Percentiles rank a stretch among this genome's conserved stretches.
phyloP scores from a whole-genome alignment of 208 protist genomes.

The Trypanosoma lewisi region DNA sequence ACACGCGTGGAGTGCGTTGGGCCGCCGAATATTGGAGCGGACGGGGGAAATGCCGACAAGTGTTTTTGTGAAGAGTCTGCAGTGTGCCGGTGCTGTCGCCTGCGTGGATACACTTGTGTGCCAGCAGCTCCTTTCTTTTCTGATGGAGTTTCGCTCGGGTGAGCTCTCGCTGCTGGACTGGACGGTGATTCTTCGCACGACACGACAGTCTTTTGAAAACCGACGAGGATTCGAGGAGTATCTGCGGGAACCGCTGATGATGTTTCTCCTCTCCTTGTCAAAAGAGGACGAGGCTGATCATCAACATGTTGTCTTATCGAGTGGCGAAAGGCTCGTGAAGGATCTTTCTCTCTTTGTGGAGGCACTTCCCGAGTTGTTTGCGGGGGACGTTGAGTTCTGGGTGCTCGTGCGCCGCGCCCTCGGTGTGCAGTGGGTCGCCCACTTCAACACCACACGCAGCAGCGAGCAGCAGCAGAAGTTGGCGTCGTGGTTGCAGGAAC shows the following conservation, averaged over 20 bases:
- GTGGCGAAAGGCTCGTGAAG: constrained; percentile 5
- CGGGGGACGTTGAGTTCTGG: constrained; percentile 45
- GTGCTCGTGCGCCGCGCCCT: constrained; percentile 28
- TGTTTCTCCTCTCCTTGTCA: constrained; percentile 13
- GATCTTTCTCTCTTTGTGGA: constrained; percentile 41
- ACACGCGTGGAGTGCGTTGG: constrained; percentile 32
- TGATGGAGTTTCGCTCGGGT: constrained; percentile 29
- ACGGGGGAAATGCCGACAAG: constrained; percentile 7
- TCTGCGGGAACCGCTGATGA: constrained; percentile 24
- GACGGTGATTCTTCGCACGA: constrained; percentile 43
- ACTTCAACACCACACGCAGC: constrained; percentile 1
- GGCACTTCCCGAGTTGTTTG: constrained; percentile 37
- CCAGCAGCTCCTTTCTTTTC: constrained; percentile 47
- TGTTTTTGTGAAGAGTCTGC: constrained; percentile 43
- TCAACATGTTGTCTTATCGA: neutral
- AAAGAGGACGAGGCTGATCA: neutral
- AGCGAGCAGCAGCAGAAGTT: constrained; percentile 9
- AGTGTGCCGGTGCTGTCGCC: constrained; percentile 46
- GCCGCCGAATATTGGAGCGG: constrained; percentile 24
- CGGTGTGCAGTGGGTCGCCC: constrained; percentile 23
- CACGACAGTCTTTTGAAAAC: constrained; percentile 28
- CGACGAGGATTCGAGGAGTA: constrained; percentile 18
- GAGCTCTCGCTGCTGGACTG: constrained; percentile 36
- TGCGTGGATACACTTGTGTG: constrained; percentile 61
- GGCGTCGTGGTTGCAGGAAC: constrained; percentile 23